Evolutionary conservation across 2,329 filamentous ascomycete genomes (phyloP), one percentile per base, ranked within the genome.

Genomic region (Domatiomyces catenatus): DNA sequence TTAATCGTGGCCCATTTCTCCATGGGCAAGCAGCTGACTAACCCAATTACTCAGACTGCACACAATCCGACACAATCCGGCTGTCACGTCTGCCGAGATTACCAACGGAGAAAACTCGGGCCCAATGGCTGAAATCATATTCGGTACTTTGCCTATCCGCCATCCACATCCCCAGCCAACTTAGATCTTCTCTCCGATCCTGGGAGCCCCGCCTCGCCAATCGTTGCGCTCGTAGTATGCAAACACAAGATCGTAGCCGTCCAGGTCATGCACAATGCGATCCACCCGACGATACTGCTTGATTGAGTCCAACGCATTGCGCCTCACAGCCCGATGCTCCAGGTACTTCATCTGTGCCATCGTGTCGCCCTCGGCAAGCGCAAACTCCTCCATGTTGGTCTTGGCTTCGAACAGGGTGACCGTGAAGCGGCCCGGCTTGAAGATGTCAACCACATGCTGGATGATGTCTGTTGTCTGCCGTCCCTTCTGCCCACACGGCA

Each of bases 331-430:
- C 53, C 68, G 65, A 50, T 67, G 64, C 56, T 73, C 63, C 49
- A 71, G 56, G 61, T 69, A 62, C 67, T 69, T 62, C 32, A 62
- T 56, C 51, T 66, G 64, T 48, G 63, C 59, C 49, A 61, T 53
- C 32, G 59, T 61, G 32, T 64, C 64, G 17, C 57, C 28, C 44
- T 62, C 60, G 42, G 69, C 71, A 24, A 54, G 51, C 22, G 53
- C 52, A 28, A 60, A 58, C 22, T 68, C 70, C 45, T 73, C 70
- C 15, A 68, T 63, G 43, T 64, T 66, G 18, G 72, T 69, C 73
- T 94, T 94, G 50, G 88, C 85, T 70, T 98, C 90, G 61, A 98
- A 98, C 15, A 96, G 75, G 0, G 92, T 98, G 51, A 98, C 86
- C 61, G 85, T 94, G 75, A 98, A 98, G 49, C 90, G 84, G n/a